phyloP scores from a whole-genome alignment of 495 filamentous ascomycete species.

The Neurospora intermedia region DNA sequence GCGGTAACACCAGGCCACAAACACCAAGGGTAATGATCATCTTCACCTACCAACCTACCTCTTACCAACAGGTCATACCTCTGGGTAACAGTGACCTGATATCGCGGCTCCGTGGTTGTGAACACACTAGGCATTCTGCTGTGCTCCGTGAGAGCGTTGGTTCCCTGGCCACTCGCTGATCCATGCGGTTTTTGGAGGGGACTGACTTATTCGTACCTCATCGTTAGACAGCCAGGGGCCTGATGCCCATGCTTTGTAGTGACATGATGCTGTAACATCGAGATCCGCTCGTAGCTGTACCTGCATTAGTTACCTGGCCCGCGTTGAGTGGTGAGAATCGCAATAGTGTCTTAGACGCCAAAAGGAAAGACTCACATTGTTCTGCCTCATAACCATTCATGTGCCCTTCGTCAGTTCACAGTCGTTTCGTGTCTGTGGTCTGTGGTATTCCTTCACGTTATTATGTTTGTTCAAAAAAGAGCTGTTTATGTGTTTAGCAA shows the following conservation, averaged over 20 bases:
- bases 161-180: neutral
- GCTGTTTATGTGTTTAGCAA: neutral
- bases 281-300: neutral
- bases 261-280: neutral
- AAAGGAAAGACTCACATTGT: neutral
- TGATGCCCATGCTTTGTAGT: neutral
- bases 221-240: neutral
- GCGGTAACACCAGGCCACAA: neutral
- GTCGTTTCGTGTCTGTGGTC: neutral
- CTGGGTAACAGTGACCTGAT: neutral
- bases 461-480: neutral
- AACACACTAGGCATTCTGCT: neutral
- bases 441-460: neutral
- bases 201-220: neutral
- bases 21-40: neutral
- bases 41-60: neutral
- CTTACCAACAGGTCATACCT: neutral
- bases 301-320: neutral
- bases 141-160: neutral
- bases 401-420: neutral
- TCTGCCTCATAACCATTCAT: neutral
- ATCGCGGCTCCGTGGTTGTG: neutral
- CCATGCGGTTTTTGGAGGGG: neutral
- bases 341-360: neutral
- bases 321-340: neutral